Conservation (phyloP, 2,329 filamentous ascomycete genomes). For the Alternaria triticimaculans region DNA sequence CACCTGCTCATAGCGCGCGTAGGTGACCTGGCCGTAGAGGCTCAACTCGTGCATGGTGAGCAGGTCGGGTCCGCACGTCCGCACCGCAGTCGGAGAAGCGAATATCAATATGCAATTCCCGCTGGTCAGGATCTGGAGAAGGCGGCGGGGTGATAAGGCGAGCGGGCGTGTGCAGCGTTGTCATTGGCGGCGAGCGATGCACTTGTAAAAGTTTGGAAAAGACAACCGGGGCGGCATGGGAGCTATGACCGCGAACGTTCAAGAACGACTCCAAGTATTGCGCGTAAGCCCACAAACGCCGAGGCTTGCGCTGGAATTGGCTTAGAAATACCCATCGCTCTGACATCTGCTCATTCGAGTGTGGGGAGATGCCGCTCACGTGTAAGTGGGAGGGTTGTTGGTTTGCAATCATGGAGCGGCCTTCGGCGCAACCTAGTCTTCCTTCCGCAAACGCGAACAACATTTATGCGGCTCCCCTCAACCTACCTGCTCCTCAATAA, state of each 20-base stretch:
- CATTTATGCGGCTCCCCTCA: conserved; percentile 27
- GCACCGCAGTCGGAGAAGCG: conserved; percentile 17
- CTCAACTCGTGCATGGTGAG: conserved; percentile 66
- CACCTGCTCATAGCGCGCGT: conserved; percentile 64
- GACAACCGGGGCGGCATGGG: conserved; percentile 19
- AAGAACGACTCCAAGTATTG: conserved; percentile 20
- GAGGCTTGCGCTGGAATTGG: conserved; percentile 13
- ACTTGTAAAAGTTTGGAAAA: conserved; percentile 21
- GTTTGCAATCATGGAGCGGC: conserved; percentile 13
- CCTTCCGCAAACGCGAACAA: conserved; percentile 21
- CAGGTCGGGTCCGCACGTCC: conserved; percentile 21
- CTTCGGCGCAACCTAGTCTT: conserved; percentile 22
- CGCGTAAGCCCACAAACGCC: conserved; percentile 23
- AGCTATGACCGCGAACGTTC: conserved; percentile 28
- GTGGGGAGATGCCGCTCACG: conserved; percentile 23
- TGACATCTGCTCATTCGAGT: conserved; percentile 28
- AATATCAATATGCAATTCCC: conserved; percentile 36
- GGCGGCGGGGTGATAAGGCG: conserved; percentile 39
- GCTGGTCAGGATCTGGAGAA: conserved; percentile 27
- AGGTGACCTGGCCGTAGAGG: conserved; percentile 65
- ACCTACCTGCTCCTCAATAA: conserved; percentile 10
- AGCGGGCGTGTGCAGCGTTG: conserved; percentile 14
- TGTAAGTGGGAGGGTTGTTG: conserved; percentile 10
- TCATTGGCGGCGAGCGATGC: conserved; percentile 30
- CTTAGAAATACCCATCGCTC: conserved; percentile 19